Conservation (phyloP, 2,329 filamentous ascomycete species). For the Colletotrichum spinosum region DNA sequence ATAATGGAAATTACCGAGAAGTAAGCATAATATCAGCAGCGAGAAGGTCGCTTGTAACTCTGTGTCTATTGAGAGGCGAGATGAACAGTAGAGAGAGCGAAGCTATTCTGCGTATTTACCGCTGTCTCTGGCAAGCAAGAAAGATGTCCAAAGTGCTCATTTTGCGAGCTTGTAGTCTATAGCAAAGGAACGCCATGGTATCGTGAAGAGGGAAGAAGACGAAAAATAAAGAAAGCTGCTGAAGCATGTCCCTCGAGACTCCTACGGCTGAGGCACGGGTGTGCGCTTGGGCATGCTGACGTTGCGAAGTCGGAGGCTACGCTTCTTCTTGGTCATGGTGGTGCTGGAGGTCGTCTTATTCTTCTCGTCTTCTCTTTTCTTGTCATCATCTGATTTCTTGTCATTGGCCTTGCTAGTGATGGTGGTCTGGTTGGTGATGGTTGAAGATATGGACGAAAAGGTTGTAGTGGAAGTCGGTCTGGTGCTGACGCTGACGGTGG, state of each 20-base stretch:
- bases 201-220: neutral
- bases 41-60: too few species aligned
- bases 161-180: slow-evolving; percentile 20
- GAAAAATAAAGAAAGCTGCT: too few species aligned
- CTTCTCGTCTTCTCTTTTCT: slow-evolving; percentile 5
- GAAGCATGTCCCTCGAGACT: neutral
- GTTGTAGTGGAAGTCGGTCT: slow-evolving; percentile 1
- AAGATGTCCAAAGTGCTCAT: slow-evolving; percentile 5
- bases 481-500: neutral
- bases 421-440: neutral
- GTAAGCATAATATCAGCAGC: too few species aligned
- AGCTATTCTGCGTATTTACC: neutral
- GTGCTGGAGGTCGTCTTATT: slow-evolving; percentile 16
- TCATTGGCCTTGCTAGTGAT: slow-evolving; percentile 4
- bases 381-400: slow-evolving; percentile 6
- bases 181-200: neutral
- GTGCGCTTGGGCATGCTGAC: slow-evolving; percentile 28
- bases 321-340: slow-evolving; percentile 17
- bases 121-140: neutral
- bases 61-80: too few species aligned
- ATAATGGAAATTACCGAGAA: too few species aligned
- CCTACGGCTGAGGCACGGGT: slow-evolving; percentile 1
- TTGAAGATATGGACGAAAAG: neutral
- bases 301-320: slow-evolving; percentile 23
- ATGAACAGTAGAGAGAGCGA: neutral